A percentile compares a stretch with the other conserved stretches of the same genome.
Conservation (phyloP, 176 grass and related monocot genomes). For the Dactylis glomerata region DNA sequence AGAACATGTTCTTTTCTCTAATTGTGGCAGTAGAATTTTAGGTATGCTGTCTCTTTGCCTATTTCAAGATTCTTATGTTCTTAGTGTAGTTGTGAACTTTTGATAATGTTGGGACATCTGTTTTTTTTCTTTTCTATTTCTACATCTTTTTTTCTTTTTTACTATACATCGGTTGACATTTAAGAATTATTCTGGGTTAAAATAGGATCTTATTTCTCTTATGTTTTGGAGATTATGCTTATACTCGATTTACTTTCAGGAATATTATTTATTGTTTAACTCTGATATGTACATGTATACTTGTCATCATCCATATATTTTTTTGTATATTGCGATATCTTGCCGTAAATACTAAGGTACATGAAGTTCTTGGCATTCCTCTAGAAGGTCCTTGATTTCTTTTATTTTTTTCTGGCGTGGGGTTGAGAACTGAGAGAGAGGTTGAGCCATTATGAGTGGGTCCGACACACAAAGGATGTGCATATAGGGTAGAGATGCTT, state of each 20-base stretch:
- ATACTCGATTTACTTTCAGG: not conserved
- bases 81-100: not conserved
- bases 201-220: not conserved
- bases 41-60: slow-evolving; percentile 31
- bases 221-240: not conserved
- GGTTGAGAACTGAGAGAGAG: not conserved
- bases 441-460: not conserved
- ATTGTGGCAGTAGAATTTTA: slow-evolving; percentile 22
- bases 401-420: not conserved
- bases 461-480: not conserved
- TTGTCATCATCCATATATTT: not conserved
- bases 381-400: not conserved
- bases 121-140: not conserved
- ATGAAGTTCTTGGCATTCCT: not conserved
- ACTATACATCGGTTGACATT: not conserved
- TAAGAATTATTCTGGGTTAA: not conserved
- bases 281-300: slow-evolving; percentile 6
- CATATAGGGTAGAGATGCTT: not conserved
- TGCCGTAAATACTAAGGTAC: not conserved
- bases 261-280: slow-evolving; percentile 7
- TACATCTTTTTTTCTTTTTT: not conserved
- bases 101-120: not conserved
- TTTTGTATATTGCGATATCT: not conserved
- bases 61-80: slow-evolving; percentile 4
- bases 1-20: slow-evolving; percentile 36